A percentile compares a stretch with the other conserved stretches of the same genome.
phyloP scores from a whole-genome alignment of 768 basidiomycete genomes.

The Dentipellis sp. region DNA sequence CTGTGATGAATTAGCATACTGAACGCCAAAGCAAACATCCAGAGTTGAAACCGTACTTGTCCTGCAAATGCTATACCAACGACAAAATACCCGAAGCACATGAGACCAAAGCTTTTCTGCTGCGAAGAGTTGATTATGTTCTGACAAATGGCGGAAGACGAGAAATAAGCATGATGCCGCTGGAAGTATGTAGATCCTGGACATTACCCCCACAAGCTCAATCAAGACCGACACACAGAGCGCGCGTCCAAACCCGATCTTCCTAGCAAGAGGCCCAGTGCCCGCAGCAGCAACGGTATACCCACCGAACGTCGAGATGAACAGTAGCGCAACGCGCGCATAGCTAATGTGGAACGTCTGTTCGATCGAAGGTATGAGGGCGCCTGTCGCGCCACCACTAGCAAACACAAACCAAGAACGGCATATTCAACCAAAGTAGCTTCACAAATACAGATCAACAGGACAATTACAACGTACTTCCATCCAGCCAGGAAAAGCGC shows the following conservation, averaged over 20 bases:
- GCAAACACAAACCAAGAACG: not conserved
- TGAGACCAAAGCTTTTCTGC: conserved; percentile 14
- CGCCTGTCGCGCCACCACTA: conserved; percentile 20
- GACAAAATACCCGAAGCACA: conserved; percentile 21
- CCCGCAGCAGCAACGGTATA: conserved; percentile 17
- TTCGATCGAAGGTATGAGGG: conserved; percentile 19
- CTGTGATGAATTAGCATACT: not conserved
- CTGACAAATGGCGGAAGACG: conserved; percentile 7
- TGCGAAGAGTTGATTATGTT: conserved; percentile 21
- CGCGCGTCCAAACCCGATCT: not conserved
- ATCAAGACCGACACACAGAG: not conserved
- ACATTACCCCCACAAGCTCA: not conserved
- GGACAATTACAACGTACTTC: conserved; percentile 14
- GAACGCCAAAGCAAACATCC: too few species aligned
- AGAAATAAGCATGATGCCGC: too few species aligned
- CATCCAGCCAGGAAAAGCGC: conserved; percentile 20
- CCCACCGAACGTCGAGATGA: conserved; percentile 18
- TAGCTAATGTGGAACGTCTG: conserved; percentile 16
- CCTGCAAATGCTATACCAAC: conserved; percentile 19
- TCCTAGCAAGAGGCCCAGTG: conserved; percentile 8
- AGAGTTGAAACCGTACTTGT: conserved; percentile 9
- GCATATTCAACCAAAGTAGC: not conserved
- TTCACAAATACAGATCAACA: not conserved
- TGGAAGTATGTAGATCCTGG: not conserved
- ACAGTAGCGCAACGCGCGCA: conserved; percentile 17